These are phyloP conservation scores for Termitomyces eurrhizus DNA, from an alignment of 768 basidiomycete species.

Conservation along the genomic window DNA sequence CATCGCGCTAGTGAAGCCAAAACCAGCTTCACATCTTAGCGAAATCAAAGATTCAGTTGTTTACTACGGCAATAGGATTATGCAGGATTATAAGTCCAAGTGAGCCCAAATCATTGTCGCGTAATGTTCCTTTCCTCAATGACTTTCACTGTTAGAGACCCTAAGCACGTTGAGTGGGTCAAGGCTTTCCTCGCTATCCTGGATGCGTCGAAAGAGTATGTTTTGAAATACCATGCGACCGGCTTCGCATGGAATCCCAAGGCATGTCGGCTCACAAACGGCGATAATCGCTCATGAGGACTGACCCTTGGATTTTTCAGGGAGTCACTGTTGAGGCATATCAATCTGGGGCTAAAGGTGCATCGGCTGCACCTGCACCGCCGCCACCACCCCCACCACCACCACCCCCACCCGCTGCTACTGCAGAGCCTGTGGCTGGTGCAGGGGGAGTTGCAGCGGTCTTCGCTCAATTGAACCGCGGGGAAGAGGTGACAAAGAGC, in stretches of 20 bases:
- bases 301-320: slow-evolving; percentile 26
- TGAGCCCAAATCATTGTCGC: slow-evolving; percentile 30
- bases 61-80: slow-evolving; percentile 87
- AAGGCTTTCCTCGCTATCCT: slow-evolving; percentile 64
- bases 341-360: slow-evolving; percentile 24
- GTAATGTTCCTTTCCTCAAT: slow-evolving; percentile 11
- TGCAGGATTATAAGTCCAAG: slow-evolving; percentile 94
- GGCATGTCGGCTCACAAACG: slow-evolving; percentile 33
- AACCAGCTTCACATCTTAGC: slow-evolving; percentile 74
- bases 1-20: slow-evolving; percentile 43
- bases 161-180: slow-evolving; percentile 88
- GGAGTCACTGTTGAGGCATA: slow-evolving; percentile 58
- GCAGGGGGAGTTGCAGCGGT: slow-evolving; percentile 70
- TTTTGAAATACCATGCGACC: slow-evolving; percentile 80
- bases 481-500: slow-evolving; percentile 85
- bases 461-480: slow-evolving; percentile 88
- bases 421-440: slow-evolving; percentile 38
- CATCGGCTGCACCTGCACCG: slow-evolving; percentile 44
- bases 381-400: slow-evolving; percentile 57
- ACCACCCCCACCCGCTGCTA: slow-evolving; percentile 41
- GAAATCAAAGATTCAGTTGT: slow-evolving; percentile 83
- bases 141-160: slow-evolving; percentile 50
- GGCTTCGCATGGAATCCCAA: slow-evolving; percentile 88
- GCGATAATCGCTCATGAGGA: not conserved
- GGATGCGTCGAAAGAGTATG: slow-evolving; percentile 78